A percentile compares a stretch with the other conserved stretches of the same genome.
Conservation (phyloP, 495 filamentous ascomycete genomes). For the Neurospora sp. region DNA sequence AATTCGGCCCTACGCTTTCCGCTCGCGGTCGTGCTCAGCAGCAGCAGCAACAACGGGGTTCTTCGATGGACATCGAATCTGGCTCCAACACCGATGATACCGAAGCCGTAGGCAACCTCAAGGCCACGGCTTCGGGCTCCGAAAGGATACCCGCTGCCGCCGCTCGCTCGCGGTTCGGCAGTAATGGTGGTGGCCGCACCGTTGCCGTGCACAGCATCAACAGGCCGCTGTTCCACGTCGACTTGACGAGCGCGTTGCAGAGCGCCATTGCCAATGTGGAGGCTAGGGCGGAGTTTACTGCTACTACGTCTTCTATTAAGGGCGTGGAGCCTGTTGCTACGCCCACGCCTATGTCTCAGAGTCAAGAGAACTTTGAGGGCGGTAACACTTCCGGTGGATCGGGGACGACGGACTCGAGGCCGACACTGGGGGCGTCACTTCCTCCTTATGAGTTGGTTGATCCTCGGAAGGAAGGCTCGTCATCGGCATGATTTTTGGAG, state of each 20-base stretch:
- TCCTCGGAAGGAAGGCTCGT: neutral
- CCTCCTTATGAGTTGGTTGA: neutral
- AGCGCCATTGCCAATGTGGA: conserved; percentile 76
- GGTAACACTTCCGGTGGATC: neutral
- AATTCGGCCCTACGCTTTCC: conserved; percentile 15
- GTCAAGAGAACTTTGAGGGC: neutral
- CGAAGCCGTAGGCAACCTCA: neutral
- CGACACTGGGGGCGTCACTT: neutral
- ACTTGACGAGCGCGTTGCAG: conserved; percentile 83
- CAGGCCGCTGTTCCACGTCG: conserved; percentile 88
- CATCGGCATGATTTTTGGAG: neutral
- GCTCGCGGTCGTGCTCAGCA: neutral
- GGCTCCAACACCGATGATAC: neutral
- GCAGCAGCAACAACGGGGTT: neutral
- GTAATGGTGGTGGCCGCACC: conserved; percentile 8
- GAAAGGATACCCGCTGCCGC: neutral
- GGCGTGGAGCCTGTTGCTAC: neutral
- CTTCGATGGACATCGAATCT: neutral
- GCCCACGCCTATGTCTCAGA: neutral
- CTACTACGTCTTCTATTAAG: neutral
- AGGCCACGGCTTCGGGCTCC: neutral
- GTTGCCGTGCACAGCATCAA: conserved; percentile 78
- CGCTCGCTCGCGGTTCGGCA: neutral
- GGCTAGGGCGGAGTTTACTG: conserved; percentile 19
- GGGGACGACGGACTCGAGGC: neutral